These are phyloP conservation scores for Cochlearia excelsa DNA, from an alignment of 345 rosid genomes.

Conservation along the genomic window DNA sequence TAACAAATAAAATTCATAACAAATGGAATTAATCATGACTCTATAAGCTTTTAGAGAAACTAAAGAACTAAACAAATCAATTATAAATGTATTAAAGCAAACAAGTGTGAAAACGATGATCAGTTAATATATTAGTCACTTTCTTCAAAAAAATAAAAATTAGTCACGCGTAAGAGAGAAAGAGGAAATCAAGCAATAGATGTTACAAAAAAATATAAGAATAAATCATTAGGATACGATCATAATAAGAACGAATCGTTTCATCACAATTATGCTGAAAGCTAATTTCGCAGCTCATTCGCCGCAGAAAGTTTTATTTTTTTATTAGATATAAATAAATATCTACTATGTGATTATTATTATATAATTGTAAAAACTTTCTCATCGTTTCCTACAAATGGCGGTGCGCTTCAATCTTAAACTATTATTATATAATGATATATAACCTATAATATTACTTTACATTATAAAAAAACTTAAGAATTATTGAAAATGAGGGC, in stretches of 20 bases:
- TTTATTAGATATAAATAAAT: no score
- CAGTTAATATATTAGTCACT: no score
- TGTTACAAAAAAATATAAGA: no score
- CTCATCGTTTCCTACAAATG: neutral
- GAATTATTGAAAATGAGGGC: no score
- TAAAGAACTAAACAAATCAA: neutral
- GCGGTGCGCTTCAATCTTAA: neutral
- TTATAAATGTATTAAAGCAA: conserved; percentile 4
- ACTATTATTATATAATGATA: conserved; percentile 17
- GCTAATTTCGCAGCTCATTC: conserved; percentile 35
- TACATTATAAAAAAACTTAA: neutral
- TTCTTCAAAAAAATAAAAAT: no score
- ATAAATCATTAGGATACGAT: conserved; percentile 38
- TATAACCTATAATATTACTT: conserved; percentile 29
- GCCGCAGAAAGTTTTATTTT: conserved; percentile 34
- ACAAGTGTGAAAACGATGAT: conserved; percentile 5
- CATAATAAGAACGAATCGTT: conserved; percentile 22
- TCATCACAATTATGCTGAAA: conserved; percentile 37
- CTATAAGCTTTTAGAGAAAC: no score
- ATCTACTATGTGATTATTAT: no score
- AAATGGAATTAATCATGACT: no score
- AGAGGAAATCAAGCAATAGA: no score
- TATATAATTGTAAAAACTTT: no score
- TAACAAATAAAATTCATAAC: no score
- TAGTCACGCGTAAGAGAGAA: no score